These are phyloP conservation scores for Nakazawaea wyomingensis DNA, from an alignment of 805 yeast genomes.

Conservation along the genomic window DNA sequence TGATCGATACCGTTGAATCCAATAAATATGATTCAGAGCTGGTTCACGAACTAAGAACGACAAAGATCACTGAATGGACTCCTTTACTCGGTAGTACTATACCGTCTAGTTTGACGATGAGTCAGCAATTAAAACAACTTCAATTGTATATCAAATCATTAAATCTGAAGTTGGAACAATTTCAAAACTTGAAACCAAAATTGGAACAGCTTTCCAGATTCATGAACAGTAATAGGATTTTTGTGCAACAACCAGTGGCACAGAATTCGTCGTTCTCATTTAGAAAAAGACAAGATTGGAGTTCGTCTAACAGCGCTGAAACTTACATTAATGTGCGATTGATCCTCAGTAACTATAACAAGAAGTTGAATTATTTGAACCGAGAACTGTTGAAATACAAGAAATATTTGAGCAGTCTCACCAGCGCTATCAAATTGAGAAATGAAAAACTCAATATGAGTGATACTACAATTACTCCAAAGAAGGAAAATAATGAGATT, in stretches of 20 bases:
- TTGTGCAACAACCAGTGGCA: constrained; percentile 11
- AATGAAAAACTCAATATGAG: constrained; percentile 23
- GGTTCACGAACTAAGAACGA: constrained; percentile 23
- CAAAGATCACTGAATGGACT: constrained; percentile 38
- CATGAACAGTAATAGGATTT: background rate
- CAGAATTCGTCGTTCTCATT: constrained; percentile 5
- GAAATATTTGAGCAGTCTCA: constrained; percentile 38
- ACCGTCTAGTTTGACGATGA: constrained; percentile 24
- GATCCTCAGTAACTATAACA: constrained; percentile 34
- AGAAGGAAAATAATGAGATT: constrained; percentile 9
- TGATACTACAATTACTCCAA: background rate
- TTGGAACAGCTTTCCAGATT: background rate
- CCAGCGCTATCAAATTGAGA: constrained; percentile 42
- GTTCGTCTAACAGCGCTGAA: background rate
- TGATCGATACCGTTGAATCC: constrained; percentile 15
- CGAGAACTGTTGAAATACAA: constrained; percentile 40
- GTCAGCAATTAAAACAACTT: constrained; percentile 35
- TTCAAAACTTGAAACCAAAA: constrained; percentile 31
- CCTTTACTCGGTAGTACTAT: constrained; percentile 23
- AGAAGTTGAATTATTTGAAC: constrained; percentile 37
- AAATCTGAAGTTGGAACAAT: constrained; percentile 35
- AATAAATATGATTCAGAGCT: constrained; percentile 12
- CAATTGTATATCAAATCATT: constrained; percentile 34
- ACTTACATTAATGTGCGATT: constrained; percentile 26
- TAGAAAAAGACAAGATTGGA: constrained; percentile 5